Base-by-base conservation (phyloP, 768 basidiomycete genomes). In the Leccinum rimulosum region DNA sequence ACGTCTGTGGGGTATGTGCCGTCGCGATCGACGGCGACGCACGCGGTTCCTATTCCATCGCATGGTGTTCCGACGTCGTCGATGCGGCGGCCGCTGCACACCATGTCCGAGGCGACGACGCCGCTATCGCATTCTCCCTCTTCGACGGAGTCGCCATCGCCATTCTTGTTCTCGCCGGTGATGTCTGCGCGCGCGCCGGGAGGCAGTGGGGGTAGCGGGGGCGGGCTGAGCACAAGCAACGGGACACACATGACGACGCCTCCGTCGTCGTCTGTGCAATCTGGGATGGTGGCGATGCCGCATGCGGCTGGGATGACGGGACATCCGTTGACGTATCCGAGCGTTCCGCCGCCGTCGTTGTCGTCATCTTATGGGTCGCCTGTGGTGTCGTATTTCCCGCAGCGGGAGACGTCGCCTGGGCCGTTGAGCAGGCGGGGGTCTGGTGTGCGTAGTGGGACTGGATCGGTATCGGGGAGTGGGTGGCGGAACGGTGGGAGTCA, bases 291-390 rank as follows among this genome's bases (percentile, higher is more conserved):
- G 17, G 40, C 40, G 3, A 17, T 17, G 35, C 47, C 50, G 11
- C 84, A 49, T 48, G 63, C 38, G 14, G 45, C 19, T 5, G 47
- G 47, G 19, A 40, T 55, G 22, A 54, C 59, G 6, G 50, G 51
- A 51, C 71, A 75, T 52, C 70, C 79, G 14, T 77, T 93, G 53
- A 82, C 89, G 5, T 94, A 94, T 65, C 91, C 91, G 0, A 86
- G 85, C 6, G 92, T 93, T 0, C 91, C 92, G 2, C 91, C 91
- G 11, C 91, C 91, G 3, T 89, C 88, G 2, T 73, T 91, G 28
- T 89, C 88, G 6, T 89, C 87, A 7, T 89, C 88, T 10, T 87
- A 90, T 63, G 91, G 91, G 14, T 88, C 87, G 6, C 86, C 88
- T 8, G 79, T 77, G 27, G 79, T 83, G 17, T 76, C 81, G 12